A percentile compares a stretch with the other conserved stretches of the same genome.
Conservation (phyloP, 306 rosid genomes). For the Sicyos edulis region DNA sequence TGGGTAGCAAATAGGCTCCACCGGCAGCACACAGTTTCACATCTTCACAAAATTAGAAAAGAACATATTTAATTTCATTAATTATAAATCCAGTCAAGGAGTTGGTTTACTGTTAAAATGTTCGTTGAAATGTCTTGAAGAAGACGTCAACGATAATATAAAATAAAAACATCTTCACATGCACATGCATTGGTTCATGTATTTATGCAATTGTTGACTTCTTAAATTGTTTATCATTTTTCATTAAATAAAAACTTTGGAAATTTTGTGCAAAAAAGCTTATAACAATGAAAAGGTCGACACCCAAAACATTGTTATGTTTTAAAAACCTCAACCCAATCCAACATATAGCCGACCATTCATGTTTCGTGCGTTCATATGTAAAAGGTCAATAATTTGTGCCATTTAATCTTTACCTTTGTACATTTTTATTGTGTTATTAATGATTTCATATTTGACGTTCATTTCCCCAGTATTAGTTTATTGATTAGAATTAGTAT, state of each 20-base stretch:
- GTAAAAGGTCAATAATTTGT: neutral
- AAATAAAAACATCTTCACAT: constrained; percentile 2
- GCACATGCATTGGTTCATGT: neutral
- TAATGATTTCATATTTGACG: neutral
- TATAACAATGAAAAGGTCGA: neutral
- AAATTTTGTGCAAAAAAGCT: neutral
- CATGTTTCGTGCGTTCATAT: constrained; percentile 10
- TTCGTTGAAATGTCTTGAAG: neutral
- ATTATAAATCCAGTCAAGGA: neutral
- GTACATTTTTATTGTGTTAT: neutral
- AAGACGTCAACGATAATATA: constrained; percentile 4
- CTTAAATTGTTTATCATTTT: neutral
- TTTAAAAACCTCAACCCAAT: neutral
- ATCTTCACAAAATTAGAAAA: neutral
- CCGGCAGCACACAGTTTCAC: neutral
- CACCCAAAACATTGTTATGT: constrained; percentile 14
- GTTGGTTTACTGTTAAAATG: neutral
- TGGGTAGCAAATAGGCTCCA: neutral
- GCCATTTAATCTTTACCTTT: neutral
- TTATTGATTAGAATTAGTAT: no score
- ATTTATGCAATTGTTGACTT: constrained; percentile 16
- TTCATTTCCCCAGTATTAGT: no score
- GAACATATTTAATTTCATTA: neutral
- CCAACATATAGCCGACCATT: constrained; percentile 9
- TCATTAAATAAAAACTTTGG: neutral